These are phyloP conservation scores for Eleusine indica DNA, from an alignment of 176 grass and related monocot genomes.

Conservation along the genomic window DNA sequence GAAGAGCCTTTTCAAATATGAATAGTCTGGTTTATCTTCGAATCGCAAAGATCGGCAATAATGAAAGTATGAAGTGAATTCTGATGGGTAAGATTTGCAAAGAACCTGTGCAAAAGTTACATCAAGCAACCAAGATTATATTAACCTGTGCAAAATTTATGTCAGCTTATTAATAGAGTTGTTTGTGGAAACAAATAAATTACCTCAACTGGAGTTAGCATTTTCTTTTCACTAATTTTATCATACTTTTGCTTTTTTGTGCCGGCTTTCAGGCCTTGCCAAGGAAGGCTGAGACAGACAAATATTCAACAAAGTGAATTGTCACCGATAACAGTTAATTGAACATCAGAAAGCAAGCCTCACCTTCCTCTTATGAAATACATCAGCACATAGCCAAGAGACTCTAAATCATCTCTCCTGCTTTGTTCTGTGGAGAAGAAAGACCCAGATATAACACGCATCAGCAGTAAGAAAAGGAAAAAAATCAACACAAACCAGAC, in stretches of 20 bases:
- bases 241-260: conserved; percentile 96
- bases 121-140: conserved; percentile 35
- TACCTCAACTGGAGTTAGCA: conserved; percentile 91
- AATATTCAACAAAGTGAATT: conserved; percentile 42
- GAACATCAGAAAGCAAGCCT: conserved; percentile 41
- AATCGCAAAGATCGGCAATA: conserved; percentile 94
- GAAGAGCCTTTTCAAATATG: conserved; percentile 82
- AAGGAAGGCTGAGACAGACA: conserved; percentile 67
- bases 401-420: conserved; percentile 89
- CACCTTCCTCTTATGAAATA: conserved; percentile 93
- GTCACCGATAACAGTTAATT: conserved; percentile 9
- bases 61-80: conserved; percentile 91
- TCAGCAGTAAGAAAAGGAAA: conserved; percentile 26
- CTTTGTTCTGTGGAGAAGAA: conserved; percentile 75
- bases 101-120: conserved; percentile 56
- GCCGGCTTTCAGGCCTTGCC: conserved; percentile 89
- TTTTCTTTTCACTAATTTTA: conserved; percentile 96
- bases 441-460: background rate
- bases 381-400: conserved; percentile 89
- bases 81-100: conserved; percentile 81
- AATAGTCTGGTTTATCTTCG: conserved; percentile 96
- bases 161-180: conserved; percentile 21
- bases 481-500: background rate
- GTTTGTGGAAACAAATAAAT: conserved; percentile 20
- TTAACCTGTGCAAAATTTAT: background rate